Conservation (phyloP, 169 alveolate genomes). For the Cryptosporidium bovis region DNA sequence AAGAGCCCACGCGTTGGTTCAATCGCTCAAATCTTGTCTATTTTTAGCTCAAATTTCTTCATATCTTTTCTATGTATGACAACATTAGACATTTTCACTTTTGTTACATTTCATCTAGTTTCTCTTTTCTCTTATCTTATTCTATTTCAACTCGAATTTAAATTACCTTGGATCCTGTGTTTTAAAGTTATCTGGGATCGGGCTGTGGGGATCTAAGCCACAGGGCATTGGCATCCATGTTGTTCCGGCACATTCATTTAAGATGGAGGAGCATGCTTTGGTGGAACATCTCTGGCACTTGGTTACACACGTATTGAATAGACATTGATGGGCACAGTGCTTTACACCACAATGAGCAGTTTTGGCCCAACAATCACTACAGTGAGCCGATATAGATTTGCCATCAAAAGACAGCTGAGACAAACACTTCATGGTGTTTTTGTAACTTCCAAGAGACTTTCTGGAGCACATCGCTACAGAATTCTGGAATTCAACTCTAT, state of each 20-base stretch:
- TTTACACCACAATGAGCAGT: conserved; percentile 66
- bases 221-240: conserved; percentile 70
- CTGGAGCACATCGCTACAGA: conserved; percentile 56
- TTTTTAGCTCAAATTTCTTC: too few relatives aligned
- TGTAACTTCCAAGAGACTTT: conserved; percentile 57
- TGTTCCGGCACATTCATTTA: conserved; percentile 71
- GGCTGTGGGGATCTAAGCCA: conserved; percentile 50
- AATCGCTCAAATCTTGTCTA: too few relatives aligned
- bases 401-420: conserved; percentile 21
- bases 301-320: conserved; percentile 49
- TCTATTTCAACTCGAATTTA: too few relatives aligned
- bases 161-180: conserved; percentile 24
- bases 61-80: too few relatives aligned
- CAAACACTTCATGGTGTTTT: conserved; percentile 39
- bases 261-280: conserved; percentile 26
- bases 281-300: conserved; percentile 62
- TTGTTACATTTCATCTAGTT: too few relatives aligned
- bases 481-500: conserved; percentile 24
- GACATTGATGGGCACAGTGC: conserved; percentile 59
- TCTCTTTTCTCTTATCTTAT: too few relatives aligned
- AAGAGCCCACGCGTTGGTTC: too few relatives aligned
- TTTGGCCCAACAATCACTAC: conserved; percentile 62
- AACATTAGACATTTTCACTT: too few relatives aligned
- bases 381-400: not conserved
- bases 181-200: conserved; percentile 51